Conservation (phyloP, 2,329 filamentous ascomycete species). For the Monilinia laxa region DNA sequence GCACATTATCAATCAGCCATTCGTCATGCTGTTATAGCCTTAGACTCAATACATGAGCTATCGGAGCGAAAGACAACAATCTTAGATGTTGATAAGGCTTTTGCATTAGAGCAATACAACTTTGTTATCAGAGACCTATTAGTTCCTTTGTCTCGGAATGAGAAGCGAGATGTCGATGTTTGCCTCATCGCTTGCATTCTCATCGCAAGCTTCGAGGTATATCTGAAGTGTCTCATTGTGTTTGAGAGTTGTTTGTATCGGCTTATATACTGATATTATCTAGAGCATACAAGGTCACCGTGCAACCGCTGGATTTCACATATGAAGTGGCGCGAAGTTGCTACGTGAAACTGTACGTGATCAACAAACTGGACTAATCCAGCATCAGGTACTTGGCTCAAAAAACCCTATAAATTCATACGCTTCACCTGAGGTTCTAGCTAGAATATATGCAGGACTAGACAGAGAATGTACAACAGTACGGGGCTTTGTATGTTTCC, state of each 20-base stretch:
- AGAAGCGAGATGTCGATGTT: conserved; percentile 26
- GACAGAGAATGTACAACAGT: conserved; percentile 1
- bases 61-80: conserved; percentile 10
- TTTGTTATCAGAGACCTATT: conserved; percentile 28
- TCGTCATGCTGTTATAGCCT: conserved; percentile 31
- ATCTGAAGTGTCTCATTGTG: not conserved
- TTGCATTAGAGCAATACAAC: conserved; percentile 31
- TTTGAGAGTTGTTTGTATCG: not conserved
- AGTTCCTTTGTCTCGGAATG: conserved; percentile 17
- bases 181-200: conserved; percentile 30
- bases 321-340: conserved; percentile 27
- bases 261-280: conserved; percentile 19
- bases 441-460: not conserved
- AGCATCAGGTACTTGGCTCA: not conserved
- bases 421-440: not conserved
- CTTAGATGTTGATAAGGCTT: conserved; percentile 12
- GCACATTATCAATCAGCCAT: conserved; percentile 48
- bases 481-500: not conserved
- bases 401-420: not conserved
- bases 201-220: conserved; percentile 32
- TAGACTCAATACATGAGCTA: conserved; percentile 32
- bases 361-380: conserved; percentile 15
- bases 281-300: conserved; percentile 28
- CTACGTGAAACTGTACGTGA: conserved; percentile 25
- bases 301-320: conserved; percentile 23